phyloP scores from a whole-genome alignment of 495 filamentous ascomycete species.

The Aspergillus panamensis region DNA sequence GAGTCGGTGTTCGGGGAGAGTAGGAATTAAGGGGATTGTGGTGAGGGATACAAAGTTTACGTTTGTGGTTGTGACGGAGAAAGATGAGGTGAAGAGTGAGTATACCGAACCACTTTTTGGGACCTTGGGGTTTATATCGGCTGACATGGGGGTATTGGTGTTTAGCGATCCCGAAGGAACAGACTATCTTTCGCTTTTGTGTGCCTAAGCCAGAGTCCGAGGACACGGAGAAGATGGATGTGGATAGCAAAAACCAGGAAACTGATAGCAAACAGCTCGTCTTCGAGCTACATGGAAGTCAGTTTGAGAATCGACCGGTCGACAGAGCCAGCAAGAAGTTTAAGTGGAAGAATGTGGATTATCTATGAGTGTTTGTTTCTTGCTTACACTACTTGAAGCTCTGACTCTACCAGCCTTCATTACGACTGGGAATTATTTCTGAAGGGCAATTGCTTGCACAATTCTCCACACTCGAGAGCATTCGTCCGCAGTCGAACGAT shows the following conservation, averaged over 20 bases:
- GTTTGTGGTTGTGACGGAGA: constrained; percentile 75
- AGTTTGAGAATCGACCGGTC: constrained; percentile 76
- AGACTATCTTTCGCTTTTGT: constrained; percentile 76
- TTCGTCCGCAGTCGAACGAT: too few relatives aligned
- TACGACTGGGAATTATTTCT: background rate
- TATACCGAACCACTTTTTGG: constrained; percentile 12
- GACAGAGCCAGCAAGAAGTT: constrained; percentile 90
- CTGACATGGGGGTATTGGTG: constrained; percentile 4
- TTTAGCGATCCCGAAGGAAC: constrained; percentile 77
- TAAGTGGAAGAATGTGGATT: constrained; percentile 67
- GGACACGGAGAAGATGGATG: constrained; percentile 14
- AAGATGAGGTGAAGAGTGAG: constrained; percentile 59
- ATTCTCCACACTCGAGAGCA: too few relatives aligned
- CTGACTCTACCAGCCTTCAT: background rate
- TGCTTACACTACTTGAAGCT: background rate
- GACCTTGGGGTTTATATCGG: background rate
- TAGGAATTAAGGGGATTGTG: constrained; percentile 82
- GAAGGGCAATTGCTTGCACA: too few relatives aligned
- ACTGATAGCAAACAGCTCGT: constrained; percentile 45
- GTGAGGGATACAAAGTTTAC: constrained; percentile 81
- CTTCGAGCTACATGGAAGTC: constrained; percentile 85
- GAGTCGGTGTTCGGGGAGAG: constrained; percentile 72
- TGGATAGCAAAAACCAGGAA: constrained; percentile 1
- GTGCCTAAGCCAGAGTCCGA: constrained; percentile 49
- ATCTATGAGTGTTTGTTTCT: constrained; percentile 49